phyloP scores from a whole-genome alignment of 345 rosid species.

The Hibiscus trionum region DNA sequence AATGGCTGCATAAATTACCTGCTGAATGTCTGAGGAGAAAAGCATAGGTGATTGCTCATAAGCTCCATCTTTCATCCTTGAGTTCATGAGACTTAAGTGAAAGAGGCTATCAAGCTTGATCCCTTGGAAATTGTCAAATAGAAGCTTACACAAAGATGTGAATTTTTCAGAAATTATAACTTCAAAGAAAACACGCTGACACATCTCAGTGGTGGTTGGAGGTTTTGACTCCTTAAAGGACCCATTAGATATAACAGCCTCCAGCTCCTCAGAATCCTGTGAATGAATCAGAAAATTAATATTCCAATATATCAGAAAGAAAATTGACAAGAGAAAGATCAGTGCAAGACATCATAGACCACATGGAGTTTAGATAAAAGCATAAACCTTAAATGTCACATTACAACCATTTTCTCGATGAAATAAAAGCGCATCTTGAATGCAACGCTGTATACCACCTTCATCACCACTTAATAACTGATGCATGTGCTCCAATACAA shows the following conservation, averaged over 20 bases:
- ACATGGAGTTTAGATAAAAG: background rate
- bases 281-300: conserved; percentile 14
- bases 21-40: conserved; percentile 53
- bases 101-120: conserved; percentile 43
- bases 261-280: conserved; percentile 40
- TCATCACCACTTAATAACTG: conserved; percentile 36
- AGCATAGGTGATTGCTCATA: conserved; percentile 60
- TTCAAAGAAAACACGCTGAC: conserved; percentile 54
- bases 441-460: conserved; percentile 42
- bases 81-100: conserved; percentile 44
- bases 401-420: conserved; percentile 18
- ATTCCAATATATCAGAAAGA: background rate
- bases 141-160: conserved; percentile 57
- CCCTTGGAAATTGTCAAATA: conserved; percentile 66
- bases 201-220: conserved; percentile 41
- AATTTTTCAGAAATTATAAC: conserved; percentile 67
- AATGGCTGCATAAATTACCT: conserved; percentile 35
- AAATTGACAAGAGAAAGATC: background rate
- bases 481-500: conserved; percentile 38
- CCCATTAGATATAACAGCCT: conserved; percentile 30
- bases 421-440: conserved; percentile 35
- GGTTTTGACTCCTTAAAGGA: conserved; percentile 20
- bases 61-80: conserved; percentile 68
- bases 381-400: conserved; percentile 31
- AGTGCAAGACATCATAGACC: background rate